Percentiles rank a stretch among this genome's conserved stretches.
Evolutionary conservation across 352 stramenopile genomes (phyloP).

Genomic region (Sclerospora graminicola): DNA sequence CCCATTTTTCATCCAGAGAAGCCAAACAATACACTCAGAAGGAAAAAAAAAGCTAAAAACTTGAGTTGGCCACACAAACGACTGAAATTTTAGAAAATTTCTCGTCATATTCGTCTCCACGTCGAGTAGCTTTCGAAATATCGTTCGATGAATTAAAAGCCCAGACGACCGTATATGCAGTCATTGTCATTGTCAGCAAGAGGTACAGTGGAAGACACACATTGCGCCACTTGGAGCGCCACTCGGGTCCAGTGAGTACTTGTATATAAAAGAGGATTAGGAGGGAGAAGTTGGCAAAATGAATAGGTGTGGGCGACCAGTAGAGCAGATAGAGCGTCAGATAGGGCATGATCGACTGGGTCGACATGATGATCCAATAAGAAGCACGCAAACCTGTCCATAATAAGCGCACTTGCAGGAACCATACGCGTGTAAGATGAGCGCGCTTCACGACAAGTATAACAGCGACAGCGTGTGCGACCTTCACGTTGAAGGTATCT

Average conservation of each 20-base stretch:
- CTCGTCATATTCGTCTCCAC: slow-evolving; percentile 74
- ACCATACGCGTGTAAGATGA: too few relatives aligned
- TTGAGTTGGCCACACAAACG: slow-evolving; percentile 69
- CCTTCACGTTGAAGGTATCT: too few relatives aligned
- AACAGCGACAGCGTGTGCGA: too few relatives aligned
- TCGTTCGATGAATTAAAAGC: slow-evolving; percentile 80
- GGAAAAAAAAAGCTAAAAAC: slow-evolving; percentile 76
- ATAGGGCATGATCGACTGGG: too few relatives aligned
- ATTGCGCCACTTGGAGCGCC: slow-evolving; percentile 60
- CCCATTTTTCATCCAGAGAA: slow-evolving; percentile 83
- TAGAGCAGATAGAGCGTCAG: too few relatives aligned
- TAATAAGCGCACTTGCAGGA: too few relatives aligned
- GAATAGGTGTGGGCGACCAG: too few relatives aligned
- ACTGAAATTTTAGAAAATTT: slow-evolving; percentile 72
- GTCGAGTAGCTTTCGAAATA: slow-evolving; percentile 51
- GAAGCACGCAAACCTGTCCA: slow-evolving; percentile 71
- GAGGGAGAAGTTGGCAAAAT: too few relatives aligned
- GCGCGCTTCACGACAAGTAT: too few relatives aligned
- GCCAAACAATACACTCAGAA: too few relatives aligned
- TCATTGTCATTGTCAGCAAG: slow-evolving; percentile 77
- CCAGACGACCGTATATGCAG: slow-evolving; percentile 78
- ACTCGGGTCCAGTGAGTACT: slow-evolving; percentile 69
- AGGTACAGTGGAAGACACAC: too few relatives aligned
- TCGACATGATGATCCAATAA: slow-evolving; percentile 85
- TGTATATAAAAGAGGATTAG: slow-evolving; percentile 88